Conservation (phyloP, 108 stramenopile genomes). For the Hondaea fermentalgiana region DNA sequence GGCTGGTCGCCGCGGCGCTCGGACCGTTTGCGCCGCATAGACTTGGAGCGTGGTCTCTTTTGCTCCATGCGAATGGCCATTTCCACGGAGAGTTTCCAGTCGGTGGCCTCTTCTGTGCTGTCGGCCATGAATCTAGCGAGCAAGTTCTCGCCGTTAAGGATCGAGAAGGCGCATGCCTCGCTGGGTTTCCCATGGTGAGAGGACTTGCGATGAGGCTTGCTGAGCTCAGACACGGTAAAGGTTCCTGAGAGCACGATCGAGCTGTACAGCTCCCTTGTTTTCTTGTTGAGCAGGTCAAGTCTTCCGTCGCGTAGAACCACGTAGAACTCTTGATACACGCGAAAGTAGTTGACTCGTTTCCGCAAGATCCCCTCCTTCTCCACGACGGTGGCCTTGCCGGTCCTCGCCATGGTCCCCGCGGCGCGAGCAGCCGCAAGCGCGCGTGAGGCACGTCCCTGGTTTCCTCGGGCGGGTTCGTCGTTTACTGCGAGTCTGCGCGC, state of each 20-base stretch:
- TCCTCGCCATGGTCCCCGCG: neutral
- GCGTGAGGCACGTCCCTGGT: no score
- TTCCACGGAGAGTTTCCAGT: neutral
- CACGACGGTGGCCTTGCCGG: neutral
- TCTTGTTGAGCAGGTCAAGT: neutral
- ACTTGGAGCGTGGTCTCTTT: neutral
- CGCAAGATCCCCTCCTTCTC: neutral
- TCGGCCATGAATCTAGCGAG: neutral
- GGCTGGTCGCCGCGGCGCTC: conserved; percentile 13
- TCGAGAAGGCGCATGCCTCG: conserved; percentile 3
- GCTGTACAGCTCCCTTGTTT: neutral
- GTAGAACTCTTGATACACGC: conserved; percentile 11
- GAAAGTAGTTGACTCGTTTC: conserved; percentile 7
- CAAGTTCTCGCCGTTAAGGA: neutral
- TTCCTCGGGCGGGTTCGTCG: no score
- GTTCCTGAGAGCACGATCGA: neutral
- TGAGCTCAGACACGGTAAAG: conserved; percentile 1
- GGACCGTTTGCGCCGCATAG: neutral
- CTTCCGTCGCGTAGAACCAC: neutral
- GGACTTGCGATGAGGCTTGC: neutral
- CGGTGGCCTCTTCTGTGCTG: neutral
- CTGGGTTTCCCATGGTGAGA: neutral
- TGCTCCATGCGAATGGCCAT: neutral
- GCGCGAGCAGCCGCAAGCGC: no score
- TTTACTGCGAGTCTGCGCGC: no score